Conservation (phyloP, 2,329 filamentous ascomycete species). For the Fusarium chaquense region DNA sequence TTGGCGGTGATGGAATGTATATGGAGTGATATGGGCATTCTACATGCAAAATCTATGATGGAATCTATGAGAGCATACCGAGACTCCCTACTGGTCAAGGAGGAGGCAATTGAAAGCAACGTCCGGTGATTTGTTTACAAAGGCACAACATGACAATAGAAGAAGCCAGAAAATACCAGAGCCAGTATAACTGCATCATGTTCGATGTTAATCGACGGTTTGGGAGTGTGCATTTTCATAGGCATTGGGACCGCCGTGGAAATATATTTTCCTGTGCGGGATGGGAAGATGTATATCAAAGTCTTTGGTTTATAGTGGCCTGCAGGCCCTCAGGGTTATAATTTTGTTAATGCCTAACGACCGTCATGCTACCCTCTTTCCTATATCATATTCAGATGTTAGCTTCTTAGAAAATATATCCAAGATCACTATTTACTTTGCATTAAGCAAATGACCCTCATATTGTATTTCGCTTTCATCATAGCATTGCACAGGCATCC, state of each 20-base stretch:
- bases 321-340: not conserved
- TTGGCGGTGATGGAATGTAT: slow-evolving; percentile 60
- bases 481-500: not conserved
- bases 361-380: not conserved
- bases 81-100: slow-evolving; percentile 27
- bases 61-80: slow-evolving; percentile 54
- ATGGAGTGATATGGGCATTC: slow-evolving; percentile 65
- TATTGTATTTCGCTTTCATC: not conserved
- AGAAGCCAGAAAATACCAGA: not conserved
- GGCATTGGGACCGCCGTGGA: not conserved
- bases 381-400: not conserved
- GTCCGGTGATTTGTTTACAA: slow-evolving; percentile 1
- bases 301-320: slow-evolving; percentile 16
- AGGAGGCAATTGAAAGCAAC: slow-evolving; percentile 19
- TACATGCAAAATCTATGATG: slow-evolving; percentile 60
- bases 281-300: slow-evolving; percentile 5
- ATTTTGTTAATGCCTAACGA: not conserved
- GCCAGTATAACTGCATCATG: slow-evolving; percentile 18
- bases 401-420: not conserved
- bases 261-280: not conserved
- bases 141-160: slow-evolving; percentile 1
- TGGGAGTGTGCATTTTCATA: slow-evolving; percentile 1
- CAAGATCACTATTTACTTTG: not conserved
- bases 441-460: not conserved
- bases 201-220: slow-evolving; percentile 16